Evolutionary conservation across 192 early-diverging fungal genomes (phyloP), one percentile per base, ranked within the genome.

Genomic region (Coemansia sp.): DNA sequence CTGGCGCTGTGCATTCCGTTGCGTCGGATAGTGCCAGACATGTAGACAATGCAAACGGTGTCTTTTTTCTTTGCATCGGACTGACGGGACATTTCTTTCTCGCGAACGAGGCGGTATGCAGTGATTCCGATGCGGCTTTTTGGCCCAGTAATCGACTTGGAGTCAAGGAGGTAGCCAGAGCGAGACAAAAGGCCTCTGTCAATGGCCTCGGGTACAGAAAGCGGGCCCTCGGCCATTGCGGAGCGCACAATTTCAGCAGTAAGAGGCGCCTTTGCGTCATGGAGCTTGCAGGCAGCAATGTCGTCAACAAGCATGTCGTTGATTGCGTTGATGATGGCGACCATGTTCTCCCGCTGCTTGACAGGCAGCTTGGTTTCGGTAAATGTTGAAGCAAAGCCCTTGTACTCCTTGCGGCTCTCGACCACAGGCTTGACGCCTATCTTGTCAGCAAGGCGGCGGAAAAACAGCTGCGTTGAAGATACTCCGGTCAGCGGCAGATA

Each of bases 11-110:
- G 78, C 9, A 66, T 13, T 7, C 71, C 70, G 12, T 77, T 76
- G 32, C 87, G 64, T 61, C 72, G 79, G 60, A 92, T 90, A 18
- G 56, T 68, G 53, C 89, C 90, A 15, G 74, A 45, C 18, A 92
- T 52, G 66, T 90, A 87, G 0, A 92, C 87, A 8, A 92, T 61
- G n/a, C 86, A 89, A n/a, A 92, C 86, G 10, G 78, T 87, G 40
- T 78, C 61, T 12, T 26, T 62, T 5, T 40, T 21, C 13, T 1
- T n/a, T 26, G 1, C 16, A 6, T 32, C 16, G 2, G 23, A 39
- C 26, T 9, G 44, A 11, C 42, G 11, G 38, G 4, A 37, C 12
- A 9, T 5, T n/a, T 59, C 42, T n/a, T 47, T 56, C 6, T 23
- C 7, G 1, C 44, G 42, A 10, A 10, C 23, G 7, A 48, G 7